Evolutionary conservation across 2,329 filamentous ascomycete species (phyloP), one percentile per base, ranked within the genome.

Genomic region (Fusarium sp.): DNA sequence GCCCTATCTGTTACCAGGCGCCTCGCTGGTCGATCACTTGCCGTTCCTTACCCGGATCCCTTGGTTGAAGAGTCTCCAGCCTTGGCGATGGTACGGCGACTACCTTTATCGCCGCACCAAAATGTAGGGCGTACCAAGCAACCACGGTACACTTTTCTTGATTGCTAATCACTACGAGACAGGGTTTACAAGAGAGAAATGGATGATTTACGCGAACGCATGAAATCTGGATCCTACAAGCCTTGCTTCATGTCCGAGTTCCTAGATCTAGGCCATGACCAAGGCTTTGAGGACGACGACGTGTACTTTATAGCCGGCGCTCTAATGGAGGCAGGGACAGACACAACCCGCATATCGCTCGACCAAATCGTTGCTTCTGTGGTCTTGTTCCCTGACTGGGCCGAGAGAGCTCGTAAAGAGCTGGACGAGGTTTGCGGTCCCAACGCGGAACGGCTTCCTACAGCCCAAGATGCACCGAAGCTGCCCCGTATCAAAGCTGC

Each of bases 81-180:
- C 60, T 10, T 52, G 60, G 60, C 25, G 60, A 13, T 52, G 60
- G 60, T 52, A 48, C 27, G 60, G 60, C 30, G 43, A 52, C 18
- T 7, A 14, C 6, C 20, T 52, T 18, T 52, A 63, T 37, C 60
- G 41, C 16, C 41, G 23, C 35, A 41, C 41, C 23, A 41, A 18
- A 13, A 41, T 20, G 14, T 58, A 34, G 32, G 32, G 32, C 10
- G 32, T 34, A 34, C 32, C 32, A 34, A 34, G 32, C 32, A 34
- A 34, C 32, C 32, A 13, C 11, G 9, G 32, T 2, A 4, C 32
- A 34, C 11, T 13, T 11, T 34, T 13, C 10, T 34, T 34, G 10
- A 34, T 34, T 13, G 9, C 32, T 34, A 13, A 34, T 13, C 32
- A 13, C 32, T 10, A 34, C 7, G 32, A 34, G 32, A 13, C 41